Evolutionary conservation across 805 yeast genomes (phyloP), one percentile per base, ranked within the genome.

Genomic region (Cyberlindnera misumaiensis): DNA sequence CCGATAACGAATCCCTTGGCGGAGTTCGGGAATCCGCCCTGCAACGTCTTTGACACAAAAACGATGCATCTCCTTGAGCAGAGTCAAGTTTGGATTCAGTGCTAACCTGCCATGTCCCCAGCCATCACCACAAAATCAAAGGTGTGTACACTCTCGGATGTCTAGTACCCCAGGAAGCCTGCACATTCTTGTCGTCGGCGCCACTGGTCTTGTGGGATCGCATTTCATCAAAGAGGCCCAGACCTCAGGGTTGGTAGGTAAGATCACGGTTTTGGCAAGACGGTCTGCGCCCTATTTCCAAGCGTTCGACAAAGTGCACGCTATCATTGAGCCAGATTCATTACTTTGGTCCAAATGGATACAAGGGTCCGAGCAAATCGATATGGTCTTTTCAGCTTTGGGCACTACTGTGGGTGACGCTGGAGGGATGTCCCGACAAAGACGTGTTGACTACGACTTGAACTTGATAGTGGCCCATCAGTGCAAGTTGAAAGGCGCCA

Each of bases 371-470:
- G 20, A 34, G 4, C 27, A 18, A 2, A 22, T 39, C 22, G 51
- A 50, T 28, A 63, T 66, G 5, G 64, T 80, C 31, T 73, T 82
- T 45, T 73, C 83, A 3, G 74, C 79, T 1, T 73, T 87, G 51
- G 95, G 88, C 4, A 80, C 94, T 6, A 83, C 90, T 1, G 68
- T 71, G 36, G 78, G 72, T 5, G 68, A 59, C 18, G 93, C 86
- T 2, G 90, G 90, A 12, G 65, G 80, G 1, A 65, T 74, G 15
- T 82, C 75, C 24, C 69, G 73, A n/a, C 89, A 83, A 58, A 67
- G 68, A 45, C 65, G 68, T 45, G 75, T 87, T 47, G 96, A 87
- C 53, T 74, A 75, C 48, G 94, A 82, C 39, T 64, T 80, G 49
- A 84, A 83, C 49, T 53, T 73, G 34, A 72, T 65, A 29, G 63